Evolutionary conservation across 805 yeast genomes (phyloP).

Genomic region (Suhomyces faveliae): DNA sequence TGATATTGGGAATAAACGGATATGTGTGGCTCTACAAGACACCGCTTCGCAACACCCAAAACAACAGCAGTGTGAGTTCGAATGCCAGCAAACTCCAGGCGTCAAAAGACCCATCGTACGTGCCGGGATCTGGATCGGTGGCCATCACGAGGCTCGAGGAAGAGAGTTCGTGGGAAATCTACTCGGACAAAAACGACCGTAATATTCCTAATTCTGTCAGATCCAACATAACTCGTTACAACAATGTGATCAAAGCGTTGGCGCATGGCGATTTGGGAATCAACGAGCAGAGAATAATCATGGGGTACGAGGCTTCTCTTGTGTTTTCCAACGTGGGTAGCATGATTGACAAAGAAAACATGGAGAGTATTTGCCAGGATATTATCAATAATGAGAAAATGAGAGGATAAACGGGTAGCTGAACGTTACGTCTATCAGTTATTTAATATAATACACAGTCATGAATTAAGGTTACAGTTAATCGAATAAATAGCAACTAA

Average conservation of each 20-base stretch:
- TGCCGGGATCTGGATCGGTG: conserved; percentile 58
- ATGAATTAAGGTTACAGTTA: no score
- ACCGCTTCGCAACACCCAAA: conserved; percentile 22
- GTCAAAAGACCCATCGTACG: conserved; percentile 39
- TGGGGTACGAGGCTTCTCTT: conserved; percentile 88
- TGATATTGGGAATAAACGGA: conserved; percentile 92
- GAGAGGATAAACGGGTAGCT: conserved; percentile 58
- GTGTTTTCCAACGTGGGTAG: conserved; percentile 55
- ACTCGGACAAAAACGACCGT: conserved; percentile 81
- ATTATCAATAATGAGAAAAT: conserved; percentile 69
- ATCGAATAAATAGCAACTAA: no score
- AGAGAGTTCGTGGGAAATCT: conserved; percentile 93
- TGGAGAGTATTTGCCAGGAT: conserved; percentile 71
- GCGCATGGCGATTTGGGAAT: conserved; percentile 86
- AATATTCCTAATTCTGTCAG: conserved; percentile 59
- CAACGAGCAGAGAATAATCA: conserved; percentile 72
- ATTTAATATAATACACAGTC: no score
- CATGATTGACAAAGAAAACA: conserved; percentile 56
- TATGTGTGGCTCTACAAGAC: conserved; percentile 88
- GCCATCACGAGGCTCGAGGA: conserved; percentile 85
- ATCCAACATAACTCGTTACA: conserved; percentile 77
- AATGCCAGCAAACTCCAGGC: conserved; percentile 38
- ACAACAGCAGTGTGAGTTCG: conserved; percentile 19
- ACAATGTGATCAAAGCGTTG: conserved; percentile 78
- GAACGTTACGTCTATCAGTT: no score